Conservation (phyloP, 2,329 filamentous ascomycete species). For the Seiridium cupressi region DNA sequence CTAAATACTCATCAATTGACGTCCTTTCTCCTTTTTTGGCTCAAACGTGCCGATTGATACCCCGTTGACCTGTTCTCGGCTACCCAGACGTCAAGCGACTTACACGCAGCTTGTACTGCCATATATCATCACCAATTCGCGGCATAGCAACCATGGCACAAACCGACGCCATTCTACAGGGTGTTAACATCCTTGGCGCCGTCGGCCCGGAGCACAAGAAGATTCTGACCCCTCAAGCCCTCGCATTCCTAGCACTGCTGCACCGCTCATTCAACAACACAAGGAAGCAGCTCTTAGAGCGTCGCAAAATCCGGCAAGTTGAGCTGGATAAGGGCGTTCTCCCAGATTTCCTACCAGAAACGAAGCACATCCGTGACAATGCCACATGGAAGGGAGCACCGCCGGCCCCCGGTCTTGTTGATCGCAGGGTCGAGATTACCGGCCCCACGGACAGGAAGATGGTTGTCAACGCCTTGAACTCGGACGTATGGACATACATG, state of each 20-base stretch:
- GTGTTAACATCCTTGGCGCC: slow-evolving; percentile 80
- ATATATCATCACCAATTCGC: neutral
- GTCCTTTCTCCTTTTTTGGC: neutral
- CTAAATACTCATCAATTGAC: neutral
- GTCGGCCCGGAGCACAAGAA: slow-evolving; percentile 79
- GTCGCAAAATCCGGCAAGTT: slow-evolving; percentile 81
- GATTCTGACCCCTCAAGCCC: slow-evolving; percentile 87
- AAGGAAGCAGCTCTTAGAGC: slow-evolving; percentile 84
- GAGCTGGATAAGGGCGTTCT: slow-evolving; percentile 88
- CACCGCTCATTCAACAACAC: slow-evolving; percentile 92
- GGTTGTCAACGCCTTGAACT: slow-evolving; percentile 96
- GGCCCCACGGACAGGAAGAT: slow-evolving; percentile 98
- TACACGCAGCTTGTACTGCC: neutral
- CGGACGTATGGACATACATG: slow-evolving; percentile 98
- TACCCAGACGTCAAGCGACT: neutral
- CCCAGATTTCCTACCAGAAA: slow-evolving; percentile 94
- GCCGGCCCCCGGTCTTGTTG: slow-evolving; percentile 87
- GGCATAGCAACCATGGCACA: slow-evolving; percentile 53
- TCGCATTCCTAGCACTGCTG: slow-evolving; percentile 88
- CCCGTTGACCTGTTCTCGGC: neutral
- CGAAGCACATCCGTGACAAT: slow-evolving; percentile 91
- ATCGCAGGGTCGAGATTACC: slow-evolving; percentile 95
- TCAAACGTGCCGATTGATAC: slow-evolving; percentile 2
- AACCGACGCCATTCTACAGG: slow-evolving; percentile 77
- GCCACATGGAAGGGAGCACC: slow-evolving; percentile 89